Evolutionary conservation across 2,329 filamentous ascomycete genomes (phyloP).

Genomic region (Pestalotiopsis sp.): DNA sequence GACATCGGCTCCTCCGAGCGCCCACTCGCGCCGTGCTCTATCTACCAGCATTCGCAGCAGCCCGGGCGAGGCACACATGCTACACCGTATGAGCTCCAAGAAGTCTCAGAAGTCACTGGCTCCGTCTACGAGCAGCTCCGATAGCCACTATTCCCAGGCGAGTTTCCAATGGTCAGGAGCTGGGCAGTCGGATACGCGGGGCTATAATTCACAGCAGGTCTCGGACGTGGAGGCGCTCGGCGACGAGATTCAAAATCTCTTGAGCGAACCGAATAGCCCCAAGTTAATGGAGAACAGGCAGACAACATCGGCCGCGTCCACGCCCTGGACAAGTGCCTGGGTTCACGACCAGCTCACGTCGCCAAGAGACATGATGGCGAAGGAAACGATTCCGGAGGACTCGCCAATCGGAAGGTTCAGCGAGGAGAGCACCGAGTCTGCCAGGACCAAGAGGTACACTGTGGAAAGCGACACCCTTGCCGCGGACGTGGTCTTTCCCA

Average conservation of each 20-base stretch:
- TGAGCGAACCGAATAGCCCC: constrained; percentile 6
- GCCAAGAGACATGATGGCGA: constrained; percentile 18
- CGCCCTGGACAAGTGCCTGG: constrained; percentile 25
- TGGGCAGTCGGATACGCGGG: neutral
- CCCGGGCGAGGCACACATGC: constrained; percentile 4
- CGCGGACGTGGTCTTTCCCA: neutral
- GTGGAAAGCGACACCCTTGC: neutral
- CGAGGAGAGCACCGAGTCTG: neutral
- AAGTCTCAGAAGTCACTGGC: constrained; percentile 11
- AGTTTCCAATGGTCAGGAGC: constrained; percentile 4
- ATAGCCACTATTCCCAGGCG: constrained; percentile 9
- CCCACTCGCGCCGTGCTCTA: constrained; percentile 14
- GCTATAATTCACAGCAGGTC: constrained; percentile 16
- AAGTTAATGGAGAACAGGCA: neutral
- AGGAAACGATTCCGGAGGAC: constrained; percentile 23
- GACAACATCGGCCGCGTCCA: neutral
- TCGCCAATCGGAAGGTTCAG: constrained; percentile 16
- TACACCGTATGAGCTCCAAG: constrained; percentile 5
- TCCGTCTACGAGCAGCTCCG: constrained; percentile 9
- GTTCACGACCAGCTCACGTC: constrained; percentile 25
- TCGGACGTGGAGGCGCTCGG: constrained; percentile 26
- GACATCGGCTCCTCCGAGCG: neutral
- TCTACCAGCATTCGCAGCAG: constrained; percentile 16
- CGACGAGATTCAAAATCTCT: constrained; percentile 21
- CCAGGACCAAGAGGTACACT: neutral